Conservation (phyloP, 2,329 filamentous ascomycete species). For the Beauveria sp. region DNA sequence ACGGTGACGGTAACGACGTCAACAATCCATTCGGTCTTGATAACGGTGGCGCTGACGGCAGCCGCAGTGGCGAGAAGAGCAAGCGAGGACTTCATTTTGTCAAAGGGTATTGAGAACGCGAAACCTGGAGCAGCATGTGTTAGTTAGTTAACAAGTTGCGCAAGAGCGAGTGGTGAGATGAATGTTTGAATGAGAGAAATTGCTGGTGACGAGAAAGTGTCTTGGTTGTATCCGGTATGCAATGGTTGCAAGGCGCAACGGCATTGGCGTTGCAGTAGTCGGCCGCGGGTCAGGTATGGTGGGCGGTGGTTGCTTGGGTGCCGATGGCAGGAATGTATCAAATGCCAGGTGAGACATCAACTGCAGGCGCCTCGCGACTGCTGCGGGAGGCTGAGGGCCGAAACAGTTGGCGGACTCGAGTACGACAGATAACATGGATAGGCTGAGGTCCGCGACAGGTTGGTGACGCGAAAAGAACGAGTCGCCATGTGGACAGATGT, state of each 20-base stretch:
- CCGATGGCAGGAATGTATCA: conserved; percentile 5
- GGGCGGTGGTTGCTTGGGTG: neutral
- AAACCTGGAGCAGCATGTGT: conserved; percentile 7
- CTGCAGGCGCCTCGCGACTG: neutral
- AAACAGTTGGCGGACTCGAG: neutral
- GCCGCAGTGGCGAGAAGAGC: conserved; percentile 40
- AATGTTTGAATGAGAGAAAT: neutral
- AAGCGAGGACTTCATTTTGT: conserved; percentile 44
- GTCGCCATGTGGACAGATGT: neutral
- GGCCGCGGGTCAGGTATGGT: neutral
- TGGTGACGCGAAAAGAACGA: neutral
- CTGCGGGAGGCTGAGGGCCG: neutral
- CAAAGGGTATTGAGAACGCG: neutral
- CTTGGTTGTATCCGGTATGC: conserved; percentile 3
- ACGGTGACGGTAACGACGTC: conserved; percentile 39
- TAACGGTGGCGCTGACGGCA: conserved; percentile 32
- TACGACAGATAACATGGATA: neutral
- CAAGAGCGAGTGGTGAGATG: neutral
- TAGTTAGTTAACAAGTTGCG: conserved; percentile 16
- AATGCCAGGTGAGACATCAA: conserved; percentile 11
- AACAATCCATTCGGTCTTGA: conserved; percentile 33
- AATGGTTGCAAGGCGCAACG: conserved; percentile 4
- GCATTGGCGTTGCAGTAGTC: neutral
- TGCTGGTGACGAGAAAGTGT: neutral
- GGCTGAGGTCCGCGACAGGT: neutral